phyloP scores from a whole-genome alignment of 805 yeast genomes.

The Pichia eremophila region DNA sequence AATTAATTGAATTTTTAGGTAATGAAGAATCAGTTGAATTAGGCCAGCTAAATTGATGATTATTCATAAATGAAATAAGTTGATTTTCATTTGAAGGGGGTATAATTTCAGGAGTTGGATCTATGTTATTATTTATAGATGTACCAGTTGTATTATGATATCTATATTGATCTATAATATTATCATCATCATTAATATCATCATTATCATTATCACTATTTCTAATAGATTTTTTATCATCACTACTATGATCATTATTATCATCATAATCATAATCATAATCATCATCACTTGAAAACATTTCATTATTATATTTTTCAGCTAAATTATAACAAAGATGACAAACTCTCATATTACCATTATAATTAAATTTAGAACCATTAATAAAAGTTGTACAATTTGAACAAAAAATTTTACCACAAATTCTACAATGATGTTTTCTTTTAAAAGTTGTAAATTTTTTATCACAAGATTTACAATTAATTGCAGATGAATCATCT shows the following conservation, averaged over 20 bases:
- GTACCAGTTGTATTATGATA: no score
- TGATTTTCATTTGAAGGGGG: slow-evolving; percentile 17
- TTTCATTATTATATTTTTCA: slow-evolving; percentile 57
- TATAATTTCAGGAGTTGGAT: not conserved
- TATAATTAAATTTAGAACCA: slow-evolving; percentile 53
- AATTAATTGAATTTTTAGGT: no score
- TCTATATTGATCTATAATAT: not conserved
- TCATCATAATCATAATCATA: slow-evolving; percentile 5
- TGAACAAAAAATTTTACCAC: slow-evolving; percentile 39
- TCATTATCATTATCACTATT: no score
- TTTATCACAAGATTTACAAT: slow-evolving; percentile 31
- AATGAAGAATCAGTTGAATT: slow-evolving; percentile 9
- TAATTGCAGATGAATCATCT: slow-evolving; percentile 86
- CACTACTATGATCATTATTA: not conserved
- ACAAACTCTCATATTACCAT: slow-evolving; percentile 71
- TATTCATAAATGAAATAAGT: slow-evolving; percentile 24
- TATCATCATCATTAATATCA: not conserved
- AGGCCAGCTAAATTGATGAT: slow-evolving; percentile 25
- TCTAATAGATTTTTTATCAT: not conserved
- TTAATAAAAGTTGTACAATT: slow-evolving; percentile 53
- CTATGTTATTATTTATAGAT: no score
- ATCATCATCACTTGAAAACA: slow-evolving; percentile 53
- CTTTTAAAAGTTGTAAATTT: slow-evolving; percentile 24
- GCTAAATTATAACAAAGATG: slow-evolving; percentile 55
- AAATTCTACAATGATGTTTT: slow-evolving; percentile 44